Evolutionary conservation across 2,329 filamentous ascomycete genomes (phyloP).

Genomic region (Pochonia chlamydosporia): DNA sequence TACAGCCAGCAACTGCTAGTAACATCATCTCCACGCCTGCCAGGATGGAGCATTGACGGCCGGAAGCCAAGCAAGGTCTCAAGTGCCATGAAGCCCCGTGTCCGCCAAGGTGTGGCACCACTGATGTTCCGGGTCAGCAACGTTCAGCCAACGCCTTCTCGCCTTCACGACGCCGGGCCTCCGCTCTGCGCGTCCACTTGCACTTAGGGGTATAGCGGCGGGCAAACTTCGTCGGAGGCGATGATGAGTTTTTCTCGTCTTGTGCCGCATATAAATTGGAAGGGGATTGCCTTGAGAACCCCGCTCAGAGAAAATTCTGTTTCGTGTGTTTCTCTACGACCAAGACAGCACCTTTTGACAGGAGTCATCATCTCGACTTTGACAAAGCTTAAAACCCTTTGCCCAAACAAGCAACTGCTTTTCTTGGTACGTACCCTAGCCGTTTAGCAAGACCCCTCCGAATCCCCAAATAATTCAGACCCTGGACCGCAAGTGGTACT

Average conservation of each 20-base stretch:
- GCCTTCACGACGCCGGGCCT: conserved; percentile 9
- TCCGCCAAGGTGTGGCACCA: conserved; percentile 11
- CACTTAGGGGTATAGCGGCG: conserved; percentile 51
- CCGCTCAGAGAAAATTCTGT: conserved; percentile 1
- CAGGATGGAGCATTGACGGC: background rate
- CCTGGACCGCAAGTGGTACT: background rate
- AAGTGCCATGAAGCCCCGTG: background rate
- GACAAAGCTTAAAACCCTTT: conserved; percentile 1
- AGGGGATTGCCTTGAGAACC: conserved; percentile 2
- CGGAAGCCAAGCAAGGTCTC: background rate
- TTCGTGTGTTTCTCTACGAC: background rate
- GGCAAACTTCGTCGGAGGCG: conserved; percentile 8
- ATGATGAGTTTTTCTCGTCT: conserved; percentile 6
- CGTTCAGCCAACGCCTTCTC: conserved; percentile 8
- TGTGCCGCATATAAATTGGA: conserved; percentile 7
- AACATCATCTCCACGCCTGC: background rate
- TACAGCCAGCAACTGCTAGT: background rate
- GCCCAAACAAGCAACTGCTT: conserved; percentile 8
- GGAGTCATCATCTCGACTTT: conserved; percentile 1
- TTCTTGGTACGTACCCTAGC: background rate
- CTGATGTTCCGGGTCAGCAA: conserved; percentile 9
- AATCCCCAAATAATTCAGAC: background rate
- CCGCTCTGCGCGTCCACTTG: conserved; percentile 39
- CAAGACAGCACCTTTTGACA: background rate
- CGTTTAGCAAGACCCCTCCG: background rate